Conservation (phyloP, 2,329 filamentous ascomycete species). For the Lecanicillium sp. region DNA sequence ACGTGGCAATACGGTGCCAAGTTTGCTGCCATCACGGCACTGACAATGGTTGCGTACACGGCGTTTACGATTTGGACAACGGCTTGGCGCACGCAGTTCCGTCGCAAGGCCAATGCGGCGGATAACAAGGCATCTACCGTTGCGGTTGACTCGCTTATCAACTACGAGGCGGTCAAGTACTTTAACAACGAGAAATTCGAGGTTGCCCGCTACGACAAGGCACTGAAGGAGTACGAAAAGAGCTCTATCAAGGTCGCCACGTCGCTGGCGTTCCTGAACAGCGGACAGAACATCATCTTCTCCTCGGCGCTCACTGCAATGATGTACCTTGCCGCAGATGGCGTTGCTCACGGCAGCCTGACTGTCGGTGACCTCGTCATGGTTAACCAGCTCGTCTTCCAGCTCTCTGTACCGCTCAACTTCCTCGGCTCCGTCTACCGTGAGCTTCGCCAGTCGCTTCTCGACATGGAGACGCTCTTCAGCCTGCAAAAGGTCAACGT, state of each 20-base stretch:
- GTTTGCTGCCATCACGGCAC: conserved; percentile 83
- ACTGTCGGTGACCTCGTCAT: conserved; percentile 96
- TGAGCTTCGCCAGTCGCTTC: conserved; percentile 84
- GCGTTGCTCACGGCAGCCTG: conserved; percentile 72
- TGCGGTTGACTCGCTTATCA: conserved; percentile 93
- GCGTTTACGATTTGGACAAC: conserved; percentile 97
- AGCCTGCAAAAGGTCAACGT: conserved; percentile 96
- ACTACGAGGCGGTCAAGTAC: conserved; percentile 98
- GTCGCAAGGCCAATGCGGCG: conserved; percentile 89
- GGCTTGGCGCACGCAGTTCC: conserved; percentile 94
- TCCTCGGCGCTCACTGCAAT: conserved; percentile 87
- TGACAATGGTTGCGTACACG: conserved; percentile 90
- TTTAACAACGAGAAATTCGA: conserved; percentile 99
- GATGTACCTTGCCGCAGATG: conserved; percentile 95
- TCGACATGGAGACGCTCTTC: conserved; percentile 99
- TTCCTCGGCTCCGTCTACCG: conserved; percentile 98
- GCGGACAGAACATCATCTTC: conserved; percentile 95
- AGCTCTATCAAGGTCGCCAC: conserved; percentile 97
- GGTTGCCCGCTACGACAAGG: conserved; percentile 81
- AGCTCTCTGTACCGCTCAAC: conserved; percentile 93
- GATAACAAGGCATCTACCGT: conserved; percentile 95
- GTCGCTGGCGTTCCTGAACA: conserved; percentile 86
- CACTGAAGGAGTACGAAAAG: conserved; percentile 79
- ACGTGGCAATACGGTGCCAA: conserved; percentile 92
- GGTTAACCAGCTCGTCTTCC: conserved; percentile 98